phyloP scores from a whole-genome alignment of 1,139 yeast species.

The Geotrichum reessii region DNA sequence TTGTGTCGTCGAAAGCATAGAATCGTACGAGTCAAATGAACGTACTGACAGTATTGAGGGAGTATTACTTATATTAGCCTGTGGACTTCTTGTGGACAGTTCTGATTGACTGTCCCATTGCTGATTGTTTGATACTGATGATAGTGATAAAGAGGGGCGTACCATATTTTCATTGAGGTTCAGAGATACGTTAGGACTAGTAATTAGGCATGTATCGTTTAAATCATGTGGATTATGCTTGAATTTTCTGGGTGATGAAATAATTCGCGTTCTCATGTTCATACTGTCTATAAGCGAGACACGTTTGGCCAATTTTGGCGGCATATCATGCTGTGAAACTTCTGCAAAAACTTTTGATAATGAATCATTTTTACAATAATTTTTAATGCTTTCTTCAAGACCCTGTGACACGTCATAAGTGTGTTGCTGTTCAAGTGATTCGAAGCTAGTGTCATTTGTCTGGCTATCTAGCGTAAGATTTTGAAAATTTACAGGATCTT shows the following conservation, averaged over 20 bases:
- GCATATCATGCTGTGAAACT: background rate
- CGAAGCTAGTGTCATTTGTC: conserved; percentile 9
- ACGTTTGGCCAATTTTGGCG: background rate
- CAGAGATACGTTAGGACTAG: background rate
- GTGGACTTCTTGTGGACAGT: background rate
- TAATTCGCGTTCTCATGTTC: conserved; percentile 9
- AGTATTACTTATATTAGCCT: background rate
- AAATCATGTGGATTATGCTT: background rate
- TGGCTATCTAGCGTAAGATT: conserved; percentile 4
- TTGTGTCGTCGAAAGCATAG: conserved; percentile 2
- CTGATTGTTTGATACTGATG: background rate
- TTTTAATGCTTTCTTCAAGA: background rate
- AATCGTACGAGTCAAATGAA: conserved; percentile 13
- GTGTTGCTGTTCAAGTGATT: background rate
- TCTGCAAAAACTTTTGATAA: background rate
- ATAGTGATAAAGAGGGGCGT: background rate
- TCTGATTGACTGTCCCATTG: conserved; percentile 5
- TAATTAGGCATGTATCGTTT: background rate
- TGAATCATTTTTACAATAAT: background rate
- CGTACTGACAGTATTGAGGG: conserved; percentile 4
- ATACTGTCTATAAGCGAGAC: conserved; percentile 14
- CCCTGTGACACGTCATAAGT: background rate
- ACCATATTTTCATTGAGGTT: background rate
- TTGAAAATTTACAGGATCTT: background rate
- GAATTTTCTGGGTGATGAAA: background rate